Evolutionary conservation across 805 yeast genomes (phyloP), one percentile per base, ranked within the genome.

Genomic region (Saitoella complicata): DNA sequence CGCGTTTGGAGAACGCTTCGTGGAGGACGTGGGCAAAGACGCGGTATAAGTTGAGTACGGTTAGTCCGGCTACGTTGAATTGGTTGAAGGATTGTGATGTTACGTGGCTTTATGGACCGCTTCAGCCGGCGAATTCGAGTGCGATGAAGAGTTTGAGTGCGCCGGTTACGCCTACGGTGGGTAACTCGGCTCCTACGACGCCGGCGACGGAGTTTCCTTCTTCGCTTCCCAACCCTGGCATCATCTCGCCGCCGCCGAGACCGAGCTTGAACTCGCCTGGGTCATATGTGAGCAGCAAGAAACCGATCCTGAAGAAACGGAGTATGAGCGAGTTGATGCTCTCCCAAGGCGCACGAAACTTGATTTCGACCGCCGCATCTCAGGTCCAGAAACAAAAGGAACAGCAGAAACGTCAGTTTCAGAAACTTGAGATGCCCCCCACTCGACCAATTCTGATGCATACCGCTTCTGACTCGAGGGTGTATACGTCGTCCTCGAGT

Each of bases 41-140:
- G 43, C 72, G 80, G 52, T 71, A 73, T 51, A 68, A 75, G 31
- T 62, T 78, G 40, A 59, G 65, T 31, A 91, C 98, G 0, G 83
- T 88, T 5, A 76, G 87, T 12, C 98, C 99, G 1, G 93, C 85
- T 55, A 72, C 75, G 35, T 82, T 91, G 40, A 88, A 91, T 61
- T 91, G 99, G 99, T 76, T 85, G 39, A 91, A 93, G 63, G 99
- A 91, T 55, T 79, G 80, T 47, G 99, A 91, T 60, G 95, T 91
- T 7, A 86, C 96, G 1, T 91, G 98, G 98, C 71, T 91, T 9
- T 91, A 88, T 63, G 99, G 99, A 1, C 99, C 99, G 0, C 66
- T 76, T 29, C 68, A 74, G 45, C 69, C 68, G 46, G 76, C 72
- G 45, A 49, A 21, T 21, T 21, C 21, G 21, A 21, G 21, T 21